These are phyloP conservation scores for Colletotrichum sp. DNA, from an alignment of 2,329 filamentous ascomycete genomes.

Conservation along the genomic window DNA sequence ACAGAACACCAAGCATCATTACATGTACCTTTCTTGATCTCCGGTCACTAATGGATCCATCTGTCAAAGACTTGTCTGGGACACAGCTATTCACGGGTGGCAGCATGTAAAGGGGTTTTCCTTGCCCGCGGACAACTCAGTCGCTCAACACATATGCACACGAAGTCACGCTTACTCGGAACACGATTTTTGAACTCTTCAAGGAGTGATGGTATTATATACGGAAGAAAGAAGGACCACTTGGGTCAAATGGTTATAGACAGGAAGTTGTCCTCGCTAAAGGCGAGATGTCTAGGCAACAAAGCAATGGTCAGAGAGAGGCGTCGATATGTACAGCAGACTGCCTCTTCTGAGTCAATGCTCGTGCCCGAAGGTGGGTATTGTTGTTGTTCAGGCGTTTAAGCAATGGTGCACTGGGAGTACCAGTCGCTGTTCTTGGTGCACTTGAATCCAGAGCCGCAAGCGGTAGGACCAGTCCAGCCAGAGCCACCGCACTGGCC, in stretches of 20 bases:
- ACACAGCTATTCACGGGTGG: not conserved
- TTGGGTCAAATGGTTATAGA: conserved; percentile 4
- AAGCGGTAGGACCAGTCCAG: conserved; percentile 29
- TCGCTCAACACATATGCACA: not conserved
- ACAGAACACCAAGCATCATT: not conserved
- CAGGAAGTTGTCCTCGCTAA: not conserved
- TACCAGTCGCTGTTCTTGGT: conserved; percentile 31
- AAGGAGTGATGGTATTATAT: not conserved
- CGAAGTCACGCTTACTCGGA: not conserved
- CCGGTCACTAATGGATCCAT: not conserved
- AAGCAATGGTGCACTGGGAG: conserved; percentile 27
- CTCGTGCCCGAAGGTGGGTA: not conserved
- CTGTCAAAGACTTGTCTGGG: not conserved
- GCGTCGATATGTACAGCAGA: not conserved
- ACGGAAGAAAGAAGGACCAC: not conserved
- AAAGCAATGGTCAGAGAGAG: not conserved
- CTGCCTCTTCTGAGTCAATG: not conserved
- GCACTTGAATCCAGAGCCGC: conserved; percentile 28
- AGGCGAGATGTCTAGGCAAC: not conserved
- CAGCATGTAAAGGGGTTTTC: rapidly evolving
- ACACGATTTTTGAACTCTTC: not conserved
- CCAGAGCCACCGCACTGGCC: conserved; percentile 31
- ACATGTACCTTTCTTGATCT: not conserved
- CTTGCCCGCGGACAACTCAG: not conserved
- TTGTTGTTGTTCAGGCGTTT: not conserved